Percentiles rank a stretch among this genome's conserved stretches.
Conservation (phyloP, 768 basidiomycete genomes). For the Pleurotus djamor region DNA sequence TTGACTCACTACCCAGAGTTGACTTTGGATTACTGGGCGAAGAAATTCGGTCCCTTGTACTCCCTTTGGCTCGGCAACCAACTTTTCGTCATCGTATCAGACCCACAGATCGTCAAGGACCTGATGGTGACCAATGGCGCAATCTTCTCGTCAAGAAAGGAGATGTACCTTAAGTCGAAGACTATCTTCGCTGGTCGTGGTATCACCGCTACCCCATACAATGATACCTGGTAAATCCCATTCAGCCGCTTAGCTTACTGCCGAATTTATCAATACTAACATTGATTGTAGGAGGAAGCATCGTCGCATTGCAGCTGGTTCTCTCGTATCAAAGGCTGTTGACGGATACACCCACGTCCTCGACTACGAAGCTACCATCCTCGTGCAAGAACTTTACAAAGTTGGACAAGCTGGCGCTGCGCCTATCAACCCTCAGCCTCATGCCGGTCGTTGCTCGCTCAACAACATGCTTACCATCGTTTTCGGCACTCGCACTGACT, state of each 20-base stretch:
- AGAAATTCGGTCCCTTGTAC: conserved; percentile 39
- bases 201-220: conserved; percentile 42
- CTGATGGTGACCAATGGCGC: conserved; percentile 42
- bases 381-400: conserved; percentile 34
- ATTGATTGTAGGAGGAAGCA: conserved; percentile 34
- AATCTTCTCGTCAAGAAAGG: conserved; percentile 44
- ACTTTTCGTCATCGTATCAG: conserved; percentile 43
- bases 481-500: conserved; percentile 39
- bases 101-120: conserved; percentile 40
- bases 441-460: conserved; percentile 34
- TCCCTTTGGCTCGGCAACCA: conserved; percentile 47
- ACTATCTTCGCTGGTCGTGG: conserved; percentile 40
- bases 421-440: conserved; percentile 35
- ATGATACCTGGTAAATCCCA: conserved; percentile 31
- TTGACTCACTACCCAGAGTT: conserved; percentile 40
- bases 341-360: conserved; percentile 30
- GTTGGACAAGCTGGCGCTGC: conserved; percentile 24
- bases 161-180: conserved; percentile 41
- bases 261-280: background rate
- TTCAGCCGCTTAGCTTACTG: background rate
- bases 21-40: conserved; percentile 37
- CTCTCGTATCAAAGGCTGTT: conserved; percentile 31
- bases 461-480: conserved; percentile 45
- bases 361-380: conserved; percentile 34
- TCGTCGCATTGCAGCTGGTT: conserved; percentile 32